Evolutionary conservation across 2,329 filamentous ascomycete species (phyloP), one percentile per base, ranked within the genome.

Genomic region (Setomelanomma holmii): DNA sequence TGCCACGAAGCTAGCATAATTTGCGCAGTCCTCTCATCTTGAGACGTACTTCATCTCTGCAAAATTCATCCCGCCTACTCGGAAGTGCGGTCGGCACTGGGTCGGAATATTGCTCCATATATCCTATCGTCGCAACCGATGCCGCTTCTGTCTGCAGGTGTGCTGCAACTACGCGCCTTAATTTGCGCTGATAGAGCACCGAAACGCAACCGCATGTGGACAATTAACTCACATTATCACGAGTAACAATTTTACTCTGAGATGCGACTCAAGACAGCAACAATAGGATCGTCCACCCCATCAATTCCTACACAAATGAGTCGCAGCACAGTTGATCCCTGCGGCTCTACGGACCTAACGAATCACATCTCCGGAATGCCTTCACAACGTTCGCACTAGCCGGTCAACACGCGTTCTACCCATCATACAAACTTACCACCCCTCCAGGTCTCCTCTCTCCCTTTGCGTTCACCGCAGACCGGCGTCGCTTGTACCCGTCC

Each of bases 151-250:
- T n/a, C 23, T 12, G 42, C 27, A 36, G 14, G 24, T 40, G 45
- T 33, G 12, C 17, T 33, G 21, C 43, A 16, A 38, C n/a, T 39
- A 20, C n/a, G 36, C 24, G 45, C 45, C 45, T 40, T 47, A 47
- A 47, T 47, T 47, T 42, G 22, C 39, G 16, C 20, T 16, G 35
- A 27, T 36, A 24, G 36, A 30, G n/a, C 21, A 30, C 41, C 40
- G 22, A 34, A 46, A 21, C 23, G 35, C 33, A 30, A 40, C 46
- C 39, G 20, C 38, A 49, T 43, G 21, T n/a, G 40, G 46, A 33
- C 12, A 40, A 34, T 47, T 47, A 17, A 42, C 40, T 20, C 19
- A 20, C 46, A 42, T 49, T 36, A 16, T 49, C 39, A 24, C 14
- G 10, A 10, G 24, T 19, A 23, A n/a, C 20, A 24, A 5, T n/a